Base-by-base conservation (phyloP, 352 stramenopile genomes). In the Globisporangium canariense region DNA sequence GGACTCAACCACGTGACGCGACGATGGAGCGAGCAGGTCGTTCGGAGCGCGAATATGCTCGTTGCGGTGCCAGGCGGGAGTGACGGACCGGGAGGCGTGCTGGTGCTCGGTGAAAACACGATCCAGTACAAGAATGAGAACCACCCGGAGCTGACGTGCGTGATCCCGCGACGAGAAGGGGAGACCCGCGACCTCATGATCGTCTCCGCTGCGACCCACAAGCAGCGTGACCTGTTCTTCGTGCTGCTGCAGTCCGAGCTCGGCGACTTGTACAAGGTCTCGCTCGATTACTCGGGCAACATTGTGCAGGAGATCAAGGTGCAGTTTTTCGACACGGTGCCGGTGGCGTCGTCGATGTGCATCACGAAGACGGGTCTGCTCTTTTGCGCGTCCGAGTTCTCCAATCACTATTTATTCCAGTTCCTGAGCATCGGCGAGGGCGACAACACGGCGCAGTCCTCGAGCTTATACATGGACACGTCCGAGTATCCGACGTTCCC, bases 1-100 rank as follows among this genome's bases (percentile, higher is more conserved):
- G 98, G 98, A 22, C 74, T 99, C 20, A 99, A 99, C 79, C 97
- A 99, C 73, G 98, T 99, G 36, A 99, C 96, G 41, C 79, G 98
- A 36, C 86, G 95, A 65, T 98, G 96, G 94, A 97, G 92, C 55
- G 81, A 97, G 72, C 73, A 81, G 30, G 94, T 90, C 18, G 69
- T 86, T 46, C 77, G 91, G 3, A 97, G 85, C 16, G 96, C 97
- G 1, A 99, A 98, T 76, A 91, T 94, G 79, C 72, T 99, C 2
- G 89, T 99, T 4, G 82, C 94, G 2, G 85, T 96, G 4, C 88
- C 88, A 32, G 88, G 87, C 53, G 86, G 86, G 32, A 89, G 83
- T 43, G 87, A 96, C 40, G 88, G 87, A 43, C 87, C 88, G 10
- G 89, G 91, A 14, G 98, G 98, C 58, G 96, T 99, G 13, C 69